Evolutionary conservation across 768 basidiomycete genomes (phyloP), one percentile per base, ranked within the genome.

Genomic region (Phlegmacium glaucopus): DNA sequence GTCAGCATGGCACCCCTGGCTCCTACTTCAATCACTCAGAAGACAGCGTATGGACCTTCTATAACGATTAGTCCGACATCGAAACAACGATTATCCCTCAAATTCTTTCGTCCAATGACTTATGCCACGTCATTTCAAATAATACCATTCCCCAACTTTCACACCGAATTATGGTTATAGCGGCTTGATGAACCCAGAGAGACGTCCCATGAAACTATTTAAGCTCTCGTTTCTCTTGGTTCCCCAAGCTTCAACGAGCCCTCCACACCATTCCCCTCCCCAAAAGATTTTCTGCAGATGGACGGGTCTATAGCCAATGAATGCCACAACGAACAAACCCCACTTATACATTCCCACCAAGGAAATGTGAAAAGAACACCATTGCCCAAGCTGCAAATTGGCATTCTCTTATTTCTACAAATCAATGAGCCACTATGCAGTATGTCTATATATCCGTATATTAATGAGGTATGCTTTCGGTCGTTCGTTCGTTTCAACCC

Each of bases 381-480:
- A 6, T 52, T 79, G 17, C 75, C 73, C 7, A 70, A 69, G 63
- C 42, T 61, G 12, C 79, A 79, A 57, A 59, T 79, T 17, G 59
- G 50, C 1, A 59, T 79, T 29, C 54, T 72, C 22, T 58, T 78
- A 18, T 55, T 76, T 15, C 47, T 73, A 22, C 66, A 75, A 43
- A 42, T 75, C 26, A 69, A 69, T 16, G 79, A 80, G 49, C 76
- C 79, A 1, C 57, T 80, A 4, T 68, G 72, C 15, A 70, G 71
- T 5, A 58, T 64, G 50, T 75, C 74, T 18, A 79, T 80, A n/a
- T 73, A 76, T 44, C 77, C 79, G 0, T 81, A 74, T 51, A 71
- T 80, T 51, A 77, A 75, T 50, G 74, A 79, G 66, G 75, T 75
- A 35, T 15, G 51, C 26, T 28, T 37, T 9, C 13, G 30, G n/a